Evolutionary conservation across 2,329 filamentous ascomycete genomes (phyloP).

Genomic region (Diaporthe sp.): DNA sequence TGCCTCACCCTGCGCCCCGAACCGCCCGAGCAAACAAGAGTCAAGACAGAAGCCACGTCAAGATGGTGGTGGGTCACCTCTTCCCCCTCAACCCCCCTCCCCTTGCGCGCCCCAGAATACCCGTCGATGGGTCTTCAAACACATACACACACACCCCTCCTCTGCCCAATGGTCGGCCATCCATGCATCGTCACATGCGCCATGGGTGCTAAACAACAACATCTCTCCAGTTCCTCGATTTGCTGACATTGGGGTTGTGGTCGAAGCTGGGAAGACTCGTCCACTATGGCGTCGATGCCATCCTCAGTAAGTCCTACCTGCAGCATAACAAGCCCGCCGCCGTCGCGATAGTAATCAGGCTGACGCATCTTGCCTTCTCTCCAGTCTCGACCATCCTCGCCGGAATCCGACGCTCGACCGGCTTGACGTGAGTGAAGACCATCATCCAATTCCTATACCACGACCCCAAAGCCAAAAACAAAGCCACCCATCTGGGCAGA

Average conservation of each 20-base stretch:
- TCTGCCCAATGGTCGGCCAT: conserved; percentile 33
- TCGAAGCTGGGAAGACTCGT: conserved; percentile 90
- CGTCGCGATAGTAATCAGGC: not conserved
- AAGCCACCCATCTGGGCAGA: not conserved
- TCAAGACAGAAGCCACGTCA: conserved; percentile 37
- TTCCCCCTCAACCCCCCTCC: conserved; percentile 9
- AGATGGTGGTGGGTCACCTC: conserved; percentile 46
- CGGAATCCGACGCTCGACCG: conserved; percentile 96
- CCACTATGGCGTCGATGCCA: conserved; percentile 96
- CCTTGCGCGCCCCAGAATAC: not conserved
- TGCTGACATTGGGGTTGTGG: conserved; percentile 77
- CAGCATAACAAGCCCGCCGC: not conserved
- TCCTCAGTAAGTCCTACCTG: conserved; percentile 76
- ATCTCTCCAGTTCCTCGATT: conserved; percentile 69
- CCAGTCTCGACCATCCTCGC: conserved; percentile 95
- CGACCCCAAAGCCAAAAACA: conserved; percentile 8
- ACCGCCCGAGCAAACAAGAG: conserved; percentile 6
- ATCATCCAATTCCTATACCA: not conserved
- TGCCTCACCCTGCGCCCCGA: conserved; percentile 12
- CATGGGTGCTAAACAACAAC: conserved; percentile 55
- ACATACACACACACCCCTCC: conserved; percentile 33
- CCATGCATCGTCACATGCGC: conserved; percentile 38
- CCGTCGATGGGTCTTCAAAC: conserved; percentile 34
- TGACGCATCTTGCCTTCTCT: not conserved
- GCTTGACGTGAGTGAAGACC: conserved; percentile 85